phyloP scores from a whole-genome alignment of 352 stramenopile species.

The Nothophytophthora sp. region DNA sequence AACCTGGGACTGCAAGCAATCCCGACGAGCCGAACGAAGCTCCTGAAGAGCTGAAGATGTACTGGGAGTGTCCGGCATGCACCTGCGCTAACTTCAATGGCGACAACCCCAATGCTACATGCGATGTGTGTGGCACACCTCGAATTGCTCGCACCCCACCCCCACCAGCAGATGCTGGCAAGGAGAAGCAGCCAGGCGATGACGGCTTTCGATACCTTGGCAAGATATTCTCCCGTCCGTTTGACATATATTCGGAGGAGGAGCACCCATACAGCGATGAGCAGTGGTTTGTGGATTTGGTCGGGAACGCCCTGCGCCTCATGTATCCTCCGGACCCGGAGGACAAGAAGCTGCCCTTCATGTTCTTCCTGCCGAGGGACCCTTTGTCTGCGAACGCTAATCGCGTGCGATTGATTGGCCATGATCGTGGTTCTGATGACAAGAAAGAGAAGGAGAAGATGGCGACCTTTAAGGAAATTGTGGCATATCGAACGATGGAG shows the following conservation, averaged over 20 bases:
- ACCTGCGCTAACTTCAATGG: constrained; percentile 89
- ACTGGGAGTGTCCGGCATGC: constrained; percentile 85
- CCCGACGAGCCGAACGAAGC: constrained; percentile 11
- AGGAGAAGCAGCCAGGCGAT: constrained; percentile 26
- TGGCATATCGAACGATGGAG: constrained; percentile 91
- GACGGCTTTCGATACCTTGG: constrained; percentile 65
- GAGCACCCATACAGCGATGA: constrained; percentile 67
- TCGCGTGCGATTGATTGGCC: constrained; percentile 57
- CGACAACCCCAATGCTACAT: constrained; percentile 74
- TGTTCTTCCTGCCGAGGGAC: constrained; percentile 68
- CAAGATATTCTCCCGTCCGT: constrained; percentile 58
- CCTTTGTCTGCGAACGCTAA: constrained; percentile 43
- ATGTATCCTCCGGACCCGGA: constrained; percentile 78
- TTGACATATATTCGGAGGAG: constrained; percentile 84
- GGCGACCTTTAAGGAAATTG: constrained; percentile 97
- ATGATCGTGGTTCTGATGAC: constrained; percentile 71
- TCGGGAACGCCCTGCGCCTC: constrained; percentile 57
- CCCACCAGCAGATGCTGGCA: constrained; percentile 14
- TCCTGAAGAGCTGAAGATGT: constrained; percentile 79
- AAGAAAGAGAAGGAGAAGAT: constrained; percentile 82
- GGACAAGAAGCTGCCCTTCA: constrained; percentile 81
- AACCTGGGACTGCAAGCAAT: constrained; percentile 12
- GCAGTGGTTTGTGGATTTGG: constrained; percentile 74
- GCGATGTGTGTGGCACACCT: constrained; percentile 77
- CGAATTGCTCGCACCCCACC: constrained; percentile 25